A percentile compares a stretch with the other conserved stretches of the same genome.
phyloP scores from a whole-genome alignment of 2,329 filamentous ascomycete species.

The Fusarium albidum region DNA sequence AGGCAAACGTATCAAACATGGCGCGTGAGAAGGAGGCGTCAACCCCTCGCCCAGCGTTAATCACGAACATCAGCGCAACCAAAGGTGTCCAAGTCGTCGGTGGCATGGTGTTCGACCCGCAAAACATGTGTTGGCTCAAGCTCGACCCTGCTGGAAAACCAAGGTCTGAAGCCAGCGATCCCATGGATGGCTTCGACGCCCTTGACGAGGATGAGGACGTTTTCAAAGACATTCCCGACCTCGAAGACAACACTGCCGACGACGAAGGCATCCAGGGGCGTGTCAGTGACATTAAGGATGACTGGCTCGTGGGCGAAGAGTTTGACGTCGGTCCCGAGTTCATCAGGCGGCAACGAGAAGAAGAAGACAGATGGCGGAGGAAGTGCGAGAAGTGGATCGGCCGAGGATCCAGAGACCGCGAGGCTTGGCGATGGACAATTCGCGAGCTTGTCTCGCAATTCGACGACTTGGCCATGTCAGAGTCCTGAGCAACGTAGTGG shows the following conservation, averaged over 20 bases:
- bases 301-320: conserved; percentile 91
- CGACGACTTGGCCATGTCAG: conserved; percentile 48
- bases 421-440: conserved; percentile 81
- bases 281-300: conserved; percentile 71
- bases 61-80: conserved; percentile 85
- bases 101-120: conserved; percentile 98
- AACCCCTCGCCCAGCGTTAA: conserved; percentile 78
- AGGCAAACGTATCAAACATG: conserved; percentile 50
- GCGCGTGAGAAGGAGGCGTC: conserved; percentile 64
- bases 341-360: conserved; percentile 84
- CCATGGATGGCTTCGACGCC: conserved; percentile 71
- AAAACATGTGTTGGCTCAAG: conserved; percentile 98
- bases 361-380: conserved; percentile 89
- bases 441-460: conserved; percentile 63
- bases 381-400: conserved; percentile 89
- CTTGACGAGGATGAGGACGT: conserved; percentile 90
- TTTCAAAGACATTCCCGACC: conserved; percentile 93
- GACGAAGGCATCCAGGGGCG: conserved; percentile 59
- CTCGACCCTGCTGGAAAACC: conserved; percentile 61
- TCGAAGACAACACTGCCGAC: conserved; percentile 73
- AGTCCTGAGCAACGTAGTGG: conserved; percentile 14
- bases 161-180: conserved; percentile 61
- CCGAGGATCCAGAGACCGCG: conserved; percentile 61
- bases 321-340: conserved; percentile 98
- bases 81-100: conserved; percentile 93